Percentiles rank a stretch among this genome's conserved stretches.
phyloP scores from a whole-genome alignment of 768 basidiomycete species.

The Trametes sanguinea region DNA sequence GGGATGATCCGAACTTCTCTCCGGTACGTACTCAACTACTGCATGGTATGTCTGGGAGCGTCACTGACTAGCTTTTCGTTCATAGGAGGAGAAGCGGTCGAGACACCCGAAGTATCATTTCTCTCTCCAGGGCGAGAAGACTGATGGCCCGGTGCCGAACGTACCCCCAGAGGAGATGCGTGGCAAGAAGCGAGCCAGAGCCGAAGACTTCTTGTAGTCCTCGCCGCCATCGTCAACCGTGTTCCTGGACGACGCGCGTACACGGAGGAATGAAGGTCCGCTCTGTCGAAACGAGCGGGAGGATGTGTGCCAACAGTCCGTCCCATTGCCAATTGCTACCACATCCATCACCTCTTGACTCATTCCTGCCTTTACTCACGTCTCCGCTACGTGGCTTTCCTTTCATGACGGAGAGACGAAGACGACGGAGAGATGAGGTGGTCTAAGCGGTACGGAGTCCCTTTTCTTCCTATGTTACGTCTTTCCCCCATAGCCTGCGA shows the following conservation, averaged over 20 bases:
- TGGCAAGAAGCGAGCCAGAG: conserved; percentile 83
- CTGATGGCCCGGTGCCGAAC: conserved; percentile 34
- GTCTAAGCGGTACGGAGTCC: conserved; percentile 27
- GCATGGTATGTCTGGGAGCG: not conserved
- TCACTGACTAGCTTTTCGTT: not conserved
- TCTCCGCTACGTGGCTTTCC: not conserved
- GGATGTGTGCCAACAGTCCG: conserved; percentile 34
- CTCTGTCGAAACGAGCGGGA: not conserved
- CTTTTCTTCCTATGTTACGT: conserved; percentile 18
- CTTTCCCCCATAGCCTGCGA: conserved; percentile 12
- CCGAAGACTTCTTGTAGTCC: conserved; percentile 76
- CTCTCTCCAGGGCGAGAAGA: conserved; percentile 39
- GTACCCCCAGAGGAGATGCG: conserved; percentile 55
- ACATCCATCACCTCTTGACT: conserved; percentile 22
- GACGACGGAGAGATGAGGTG: not conserved
- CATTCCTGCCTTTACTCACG: conserved; percentile 23
- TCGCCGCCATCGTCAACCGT: not conserved
- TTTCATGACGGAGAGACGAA: not conserved
- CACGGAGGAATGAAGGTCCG: conserved; percentile 6
- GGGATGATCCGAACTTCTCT: conserved; percentile 74
- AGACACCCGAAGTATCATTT: conserved; percentile 62
- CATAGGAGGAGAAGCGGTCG: conserved; percentile 78
- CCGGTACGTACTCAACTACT: conserved; percentile 52
- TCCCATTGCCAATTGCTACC: conserved; percentile 30
- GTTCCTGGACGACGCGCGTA: not conserved